Percentiles rank a stretch among this genome's conserved stretches.
phyloP scores from a whole-genome alignment of 768 basidiomycete species.

The Tylopilus balloui region DNA sequence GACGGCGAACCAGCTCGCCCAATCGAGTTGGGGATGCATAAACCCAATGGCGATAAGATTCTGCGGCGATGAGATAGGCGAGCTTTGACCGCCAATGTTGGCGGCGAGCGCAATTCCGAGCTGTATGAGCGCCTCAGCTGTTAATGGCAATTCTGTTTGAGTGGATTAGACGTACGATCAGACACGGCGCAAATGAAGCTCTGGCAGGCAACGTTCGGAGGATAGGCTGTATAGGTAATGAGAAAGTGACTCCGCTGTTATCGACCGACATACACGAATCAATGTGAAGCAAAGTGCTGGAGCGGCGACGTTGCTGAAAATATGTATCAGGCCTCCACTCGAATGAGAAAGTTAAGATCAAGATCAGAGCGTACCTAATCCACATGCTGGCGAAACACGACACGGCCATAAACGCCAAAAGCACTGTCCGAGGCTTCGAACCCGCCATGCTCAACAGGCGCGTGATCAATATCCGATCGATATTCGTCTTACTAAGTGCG shows the following conservation, averaged over 20 bases:
- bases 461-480: slow-evolving; percentile 89
- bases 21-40: slow-evolving; percentile 84
- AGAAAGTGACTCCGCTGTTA: neutral
- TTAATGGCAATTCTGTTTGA: slow-evolving; percentile 1
- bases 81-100: slow-evolving; percentile 96
- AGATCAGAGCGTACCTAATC: slow-evolving; percentile 75
- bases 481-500: slow-evolving; percentile 90
- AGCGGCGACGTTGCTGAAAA: slow-evolving; percentile 85
- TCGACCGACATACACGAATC: slow-evolving; percentile 63
- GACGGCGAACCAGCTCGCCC: slow-evolving; percentile 92
- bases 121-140: slow-evolving; percentile 35
- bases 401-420: slow-evolving; percentile 93
- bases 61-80: slow-evolving; percentile 96
- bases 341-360: neutral
- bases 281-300: slow-evolving; percentile 96
- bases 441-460: slow-evolving; percentile 88
- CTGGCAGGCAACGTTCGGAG: slow-evolving; percentile 84
- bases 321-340: slow-evolving; percentile 3
- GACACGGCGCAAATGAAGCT: slow-evolving; percentile 81
- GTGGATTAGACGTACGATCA: slow-evolving; percentile 62
- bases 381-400: slow-evolving; percentile 99
- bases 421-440: slow-evolving; percentile 75
- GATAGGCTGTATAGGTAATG: slow-evolving; percentile 63
- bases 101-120: slow-evolving; percentile 96
- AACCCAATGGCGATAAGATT: slow-evolving; percentile 88